A percentile compares a stretch with the other conserved stretches of the same genome.
phyloP scores from a whole-genome alignment of 192 early-diverging fungal species.

The Coemansia sp. region DNA sequence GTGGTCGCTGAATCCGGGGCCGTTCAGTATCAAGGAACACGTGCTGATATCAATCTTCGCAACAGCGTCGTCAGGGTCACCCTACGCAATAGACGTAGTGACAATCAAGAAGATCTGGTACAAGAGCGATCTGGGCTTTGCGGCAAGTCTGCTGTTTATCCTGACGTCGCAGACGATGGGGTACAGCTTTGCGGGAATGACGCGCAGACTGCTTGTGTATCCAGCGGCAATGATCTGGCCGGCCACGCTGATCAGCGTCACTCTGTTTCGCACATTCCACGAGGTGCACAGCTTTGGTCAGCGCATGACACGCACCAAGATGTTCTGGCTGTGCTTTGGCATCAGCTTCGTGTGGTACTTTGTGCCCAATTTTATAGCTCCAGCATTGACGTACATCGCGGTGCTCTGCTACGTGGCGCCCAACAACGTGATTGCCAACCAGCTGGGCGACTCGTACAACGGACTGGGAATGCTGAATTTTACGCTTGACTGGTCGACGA shows the following conservation, averaged over 20 bases:
- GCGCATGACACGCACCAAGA: slow-evolving; percentile 56
- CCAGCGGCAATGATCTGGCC: slow-evolving; percentile 91
- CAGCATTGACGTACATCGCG: slow-evolving; percentile 65
- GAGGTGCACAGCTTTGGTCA: slow-evolving; percentile 60
- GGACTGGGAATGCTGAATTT: slow-evolving; percentile 73
- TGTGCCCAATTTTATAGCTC: slow-evolving; percentile 68
- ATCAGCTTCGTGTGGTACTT: slow-evolving; percentile 58
- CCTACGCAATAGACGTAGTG: slow-evolving; percentile 75
- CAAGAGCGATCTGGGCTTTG: slow-evolving; percentile 67
- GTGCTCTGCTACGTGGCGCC: slow-evolving; percentile 62
- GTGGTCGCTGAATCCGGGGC: slow-evolving; percentile 74
- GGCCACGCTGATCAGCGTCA: slow-evolving; percentile 68
- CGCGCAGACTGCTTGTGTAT: slow-evolving; percentile 76
- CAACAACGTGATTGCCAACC: slow-evolving; percentile 44
- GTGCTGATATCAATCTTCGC: slow-evolving; percentile 80
- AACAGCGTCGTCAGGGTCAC: slow-evolving; percentile 66
- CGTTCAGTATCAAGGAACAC: slow-evolving; percentile 86
- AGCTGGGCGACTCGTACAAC: slow-evolving; percentile 54
- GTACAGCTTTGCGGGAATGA: slow-evolving; percentile 68
- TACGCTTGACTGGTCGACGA: slow-evolving; percentile 73
- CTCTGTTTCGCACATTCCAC: slow-evolving; percentile 79
- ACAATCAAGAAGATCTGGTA: slow-evolving; percentile 69
- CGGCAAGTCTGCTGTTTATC: slow-evolving; percentile 66
- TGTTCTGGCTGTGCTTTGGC: slow-evolving; percentile 57
- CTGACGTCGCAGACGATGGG: slow-evolving; percentile 71